phyloP scores from a whole-genome alignment of 2,329 filamentous ascomycete genomes.

The Fusarium sp. region DNA sequence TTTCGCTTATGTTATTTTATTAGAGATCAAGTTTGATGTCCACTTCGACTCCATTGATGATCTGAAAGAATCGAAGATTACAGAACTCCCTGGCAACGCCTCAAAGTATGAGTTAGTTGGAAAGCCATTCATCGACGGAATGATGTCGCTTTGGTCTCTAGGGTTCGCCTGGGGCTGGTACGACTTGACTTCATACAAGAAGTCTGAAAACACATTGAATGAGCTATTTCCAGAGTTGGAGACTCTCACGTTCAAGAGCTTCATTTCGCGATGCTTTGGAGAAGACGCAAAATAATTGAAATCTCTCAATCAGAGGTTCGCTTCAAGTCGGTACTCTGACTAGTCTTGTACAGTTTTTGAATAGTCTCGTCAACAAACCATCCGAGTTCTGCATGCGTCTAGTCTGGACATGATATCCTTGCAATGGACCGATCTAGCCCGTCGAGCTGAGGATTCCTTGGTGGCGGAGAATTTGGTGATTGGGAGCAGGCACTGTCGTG shows the following conservation, averaged over 20 bases:
- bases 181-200: background rate
- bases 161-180: background rate
- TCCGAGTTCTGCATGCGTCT: background rate
- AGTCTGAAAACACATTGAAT: background rate
- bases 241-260: background rate
- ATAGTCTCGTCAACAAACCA: background rate
- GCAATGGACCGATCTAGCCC: background rate
- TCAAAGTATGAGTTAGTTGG: background rate
- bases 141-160: background rate
- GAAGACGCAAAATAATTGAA: background rate
- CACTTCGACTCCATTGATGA: background rate
- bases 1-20: background rate
- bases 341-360: background rate
- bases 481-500: background rate
- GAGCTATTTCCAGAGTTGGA: background rate
- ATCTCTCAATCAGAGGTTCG: no score
- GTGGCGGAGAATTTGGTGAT: background rate
- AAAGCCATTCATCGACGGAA: background rate
- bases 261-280: background rate
- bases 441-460: rapidly evolving
- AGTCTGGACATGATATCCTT: background rate
- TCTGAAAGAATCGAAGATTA: background rate
- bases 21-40: background rate
- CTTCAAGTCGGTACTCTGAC: background rate
- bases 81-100: background rate